Conservation (phyloP, 2,329 filamentous ascomycete species). For the Penicillium sp. region DNA sequence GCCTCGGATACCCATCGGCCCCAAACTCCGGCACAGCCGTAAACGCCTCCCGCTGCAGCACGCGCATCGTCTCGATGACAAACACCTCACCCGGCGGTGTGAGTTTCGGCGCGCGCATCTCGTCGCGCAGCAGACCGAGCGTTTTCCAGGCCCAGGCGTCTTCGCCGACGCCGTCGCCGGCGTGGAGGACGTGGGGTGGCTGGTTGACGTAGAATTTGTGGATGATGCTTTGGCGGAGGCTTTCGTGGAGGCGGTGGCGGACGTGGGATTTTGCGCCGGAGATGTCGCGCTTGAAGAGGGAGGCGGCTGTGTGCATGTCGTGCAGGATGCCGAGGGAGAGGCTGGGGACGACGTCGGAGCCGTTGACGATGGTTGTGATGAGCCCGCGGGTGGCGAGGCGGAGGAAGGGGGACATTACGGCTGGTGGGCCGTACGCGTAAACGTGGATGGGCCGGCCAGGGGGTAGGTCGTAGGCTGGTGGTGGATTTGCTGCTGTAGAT, state of each 20-base stretch:
- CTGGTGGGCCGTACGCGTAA: conserved; percentile 75
- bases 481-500: conserved; percentile 12
- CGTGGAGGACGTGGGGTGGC: conserved; percentile 46
- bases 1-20: conserved; percentile 44
- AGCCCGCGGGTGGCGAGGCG: conserved; percentile 71
- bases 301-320: conserved; percentile 71
- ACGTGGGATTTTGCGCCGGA: conserved; percentile 68
- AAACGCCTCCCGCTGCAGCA: conserved; percentile 70
- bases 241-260: conserved; percentile 65
- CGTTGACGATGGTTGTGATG: conserved; percentile 73
- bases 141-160: conserved; percentile 69
- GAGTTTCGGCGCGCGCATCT: conserved; percentile 70
- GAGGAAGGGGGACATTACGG: conserved; percentile 70
- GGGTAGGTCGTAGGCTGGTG: conserved; percentile 57
- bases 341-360: conserved; percentile 72
- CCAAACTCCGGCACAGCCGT: conserved; percentile 37
- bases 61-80: conserved; percentile 67
- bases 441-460: conserved; percentile 72
- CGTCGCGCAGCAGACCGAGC: conserved; percentile 65
- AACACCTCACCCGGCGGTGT: conserved; percentile 78
- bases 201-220: conserved; percentile 62
- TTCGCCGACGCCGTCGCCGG: conserved; percentile 58
- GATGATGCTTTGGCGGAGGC: conserved; percentile 62
- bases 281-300: conserved; percentile 73
- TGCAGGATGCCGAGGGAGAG: conserved; percentile 73